Base-by-base conservation (phyloP, 805 yeast genomes). In the Saccharomycopsis malanga region DNA sequence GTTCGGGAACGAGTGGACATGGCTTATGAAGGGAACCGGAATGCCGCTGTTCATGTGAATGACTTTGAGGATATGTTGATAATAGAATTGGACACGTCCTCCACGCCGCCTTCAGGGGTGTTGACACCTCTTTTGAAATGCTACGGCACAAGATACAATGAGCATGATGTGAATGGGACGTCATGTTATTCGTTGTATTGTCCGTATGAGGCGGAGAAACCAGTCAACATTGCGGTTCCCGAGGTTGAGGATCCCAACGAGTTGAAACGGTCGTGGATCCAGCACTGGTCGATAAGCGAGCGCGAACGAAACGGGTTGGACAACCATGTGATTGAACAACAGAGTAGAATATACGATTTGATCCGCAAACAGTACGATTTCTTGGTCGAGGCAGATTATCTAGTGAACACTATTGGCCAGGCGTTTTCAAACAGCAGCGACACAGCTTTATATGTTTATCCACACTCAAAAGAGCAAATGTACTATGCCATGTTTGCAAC, bases 311-410 rank as follows among this genome's bases (percentile, higher is more conserved):
- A 25, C 2, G 15, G 30, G 6, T 12, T 48, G 3, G 44, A 49
- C 18, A 34, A 30, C 12, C 15, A 41, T 5, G 47, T 35, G 12
- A 35, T 47, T 21, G 49, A 37, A 22, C 24, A 39, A n/a, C 54
- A 51, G 32, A 48, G 52, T 25, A 36, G 52, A 38, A 44, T 45
- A 4, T 51, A 41, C 37, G 54, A 51, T 29, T 40, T 51, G 40
- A 44, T 51, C 18, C 39, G 37, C 17, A 47, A 47, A 23, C 52
- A 51, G 38, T 34, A 44, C 14, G 49, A 47, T 25, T 51, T 51
- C 22, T 20, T 51, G 14, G 34, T 21, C 7, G 49, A 51, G 18
- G 47, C 49, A 4, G 32, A 44, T 5, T 36, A 44, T 24, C 34
- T 51, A 27, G 49, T 48, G 4, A 15, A 46, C 22, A 30, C 34